Evolutionary conservation across 2,329 filamentous ascomycete genomes (phyloP), one percentile per base, ranked within the genome.

Genomic region (Nectriaceae sp.): DNA sequence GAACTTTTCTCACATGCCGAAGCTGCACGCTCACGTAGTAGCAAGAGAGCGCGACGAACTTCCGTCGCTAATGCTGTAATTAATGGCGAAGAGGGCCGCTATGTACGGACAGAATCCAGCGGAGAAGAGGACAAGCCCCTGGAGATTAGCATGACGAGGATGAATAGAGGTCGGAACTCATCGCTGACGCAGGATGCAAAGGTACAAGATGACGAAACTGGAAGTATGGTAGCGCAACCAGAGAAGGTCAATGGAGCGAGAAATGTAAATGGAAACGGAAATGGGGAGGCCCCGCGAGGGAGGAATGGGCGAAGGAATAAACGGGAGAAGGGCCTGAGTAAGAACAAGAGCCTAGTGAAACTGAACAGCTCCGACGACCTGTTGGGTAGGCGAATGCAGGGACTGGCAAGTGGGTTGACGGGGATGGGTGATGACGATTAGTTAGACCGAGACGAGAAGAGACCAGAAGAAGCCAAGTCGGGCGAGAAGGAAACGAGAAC

Each of bases 51-150:
- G 47, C 44, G 13, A 44, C 43, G 8, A 36, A 40, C 18, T 42
- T 49, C 44, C 36, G 44, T 49, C 47, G 41, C 31, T 45, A n/a
- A n/a, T n/a, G 49, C 57, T 42, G 54, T 44, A 6, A 42, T 49
- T 33, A 61, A 64, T 33, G 55, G 63, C 10, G 49, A 62, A 4
- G 59, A 59, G 37, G 63, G 60, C 21, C 64, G 63, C 41, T 64
- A 63, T 42, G 46, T 54, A 10, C 56, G 65, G 24, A 79, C 73
- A 39, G 88, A 83, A 69, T 88, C 75, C 13, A 88, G 85, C 11
- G 89, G 84, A 0, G 90, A 94, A 26, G 91, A 96, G 54, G 91
- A 95, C 44, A 72, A 76, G 18, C 89, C 90, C 3, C 68, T 97
- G 10, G 92, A 96, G 69, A 96, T 96, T 75, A 84, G 80, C 59